Evolutionary conservation across 148 eudicot genomes (phyloP).

Genomic region (Diospyros lotus): DNA sequence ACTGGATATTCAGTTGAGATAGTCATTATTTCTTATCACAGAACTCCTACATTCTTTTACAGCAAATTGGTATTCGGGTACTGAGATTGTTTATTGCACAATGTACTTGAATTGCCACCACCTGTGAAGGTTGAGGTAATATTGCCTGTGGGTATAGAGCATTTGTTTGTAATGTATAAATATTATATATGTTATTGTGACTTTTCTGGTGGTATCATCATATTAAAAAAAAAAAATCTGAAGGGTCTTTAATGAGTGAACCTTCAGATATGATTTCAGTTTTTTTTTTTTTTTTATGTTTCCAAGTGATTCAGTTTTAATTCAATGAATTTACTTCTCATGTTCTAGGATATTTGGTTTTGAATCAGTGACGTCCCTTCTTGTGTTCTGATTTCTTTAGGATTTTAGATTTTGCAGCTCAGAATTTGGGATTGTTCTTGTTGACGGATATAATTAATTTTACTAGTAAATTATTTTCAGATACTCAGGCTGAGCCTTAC

Average conservation of each 20-base stretch:
- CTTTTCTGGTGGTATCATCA: too few species aligned
- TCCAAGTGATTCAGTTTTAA: too few species aligned
- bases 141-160: neutral
- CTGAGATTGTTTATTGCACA: neutral
- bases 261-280: too few species aligned
- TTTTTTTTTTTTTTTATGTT: too few species aligned
- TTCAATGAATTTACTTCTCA: too few species aligned
- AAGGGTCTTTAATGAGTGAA: too few species aligned
- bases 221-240: too few species aligned
- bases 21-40: neutral
- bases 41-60: neutral
- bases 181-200: too few species aligned
- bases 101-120: neutral
- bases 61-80: neutral
- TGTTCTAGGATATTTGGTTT: neutral
- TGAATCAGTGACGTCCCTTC: neutral
- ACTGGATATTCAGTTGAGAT: neutral
- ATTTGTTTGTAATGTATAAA: neutral
- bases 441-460: conserved; percentile 38
- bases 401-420: conserved; percentile 39
- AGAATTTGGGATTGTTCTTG: conserved; percentile 41
- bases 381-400: neutral
- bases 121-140: neutral
- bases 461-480: conserved; percentile 55
- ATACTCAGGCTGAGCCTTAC: conserved; percentile 36